phyloP scores from a whole-genome alignment of 805 yeast species.

The Grigorovia yakushimaensis region DNA sequence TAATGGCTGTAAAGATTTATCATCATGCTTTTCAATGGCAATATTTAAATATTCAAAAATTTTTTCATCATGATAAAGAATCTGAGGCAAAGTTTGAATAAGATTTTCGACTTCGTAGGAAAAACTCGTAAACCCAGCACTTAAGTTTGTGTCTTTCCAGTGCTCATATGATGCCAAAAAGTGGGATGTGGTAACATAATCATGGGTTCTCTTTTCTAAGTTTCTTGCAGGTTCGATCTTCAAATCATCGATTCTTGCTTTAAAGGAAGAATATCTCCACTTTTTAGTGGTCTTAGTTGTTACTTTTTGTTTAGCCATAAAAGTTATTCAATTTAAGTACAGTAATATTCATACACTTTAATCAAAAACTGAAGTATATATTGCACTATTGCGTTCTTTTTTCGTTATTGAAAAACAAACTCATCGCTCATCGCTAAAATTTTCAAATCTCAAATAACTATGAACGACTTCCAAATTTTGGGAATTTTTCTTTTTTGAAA shows the following conservation, averaged over 20 bases:
- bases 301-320: constrained; percentile 32
- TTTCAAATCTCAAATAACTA: background rate
- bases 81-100: constrained; percentile 68
- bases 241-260: constrained; percentile 73
- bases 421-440: background rate
- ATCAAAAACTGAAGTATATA: no score
- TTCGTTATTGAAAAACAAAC: background rate
- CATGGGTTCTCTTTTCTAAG: constrained; percentile 49
- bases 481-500: background rate
- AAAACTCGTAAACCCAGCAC: constrained; percentile 60
- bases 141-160: constrained; percentile 81
- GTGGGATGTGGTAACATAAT: constrained; percentile 67
- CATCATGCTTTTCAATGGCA: constrained; percentile 48
- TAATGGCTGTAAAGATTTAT: constrained; percentile 66
- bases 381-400: no score
- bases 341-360: no score
- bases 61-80: constrained; percentile 56
- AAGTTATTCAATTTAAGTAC: background rate
- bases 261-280: constrained; percentile 64
- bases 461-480: background rate
- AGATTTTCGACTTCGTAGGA: constrained; percentile 42
- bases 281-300: constrained; percentile 48
- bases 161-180: constrained; percentile 70
- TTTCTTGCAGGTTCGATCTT: constrained; percentile 67
- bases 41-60: constrained; percentile 46